phyloP scores from a whole-genome alignment of 257 asterid genomes.

The Ajuga chamaepitys region DNA sequence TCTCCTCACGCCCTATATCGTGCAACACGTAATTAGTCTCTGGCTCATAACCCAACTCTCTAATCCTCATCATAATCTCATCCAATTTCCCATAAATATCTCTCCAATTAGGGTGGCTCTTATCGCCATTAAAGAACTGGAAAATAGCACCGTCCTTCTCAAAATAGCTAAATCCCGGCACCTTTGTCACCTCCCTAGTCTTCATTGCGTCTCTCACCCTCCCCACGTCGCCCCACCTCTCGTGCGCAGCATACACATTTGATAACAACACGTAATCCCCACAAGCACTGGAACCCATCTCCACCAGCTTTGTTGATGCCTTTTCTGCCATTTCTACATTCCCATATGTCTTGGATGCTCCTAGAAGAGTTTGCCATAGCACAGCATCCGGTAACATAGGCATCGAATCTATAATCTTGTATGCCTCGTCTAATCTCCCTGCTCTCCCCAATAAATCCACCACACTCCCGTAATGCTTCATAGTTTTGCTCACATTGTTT shows the following conservation, averaged over 20 bases:
- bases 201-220: constrained; percentile 82
- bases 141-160: constrained; percentile 50
- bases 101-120: constrained; percentile 43
- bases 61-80: constrained; percentile 46
- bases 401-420: constrained; percentile 50
- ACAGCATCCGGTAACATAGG: constrained; percentile 58
- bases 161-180: constrained; percentile 78
- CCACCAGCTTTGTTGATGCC: constrained; percentile 74
- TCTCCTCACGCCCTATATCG: constrained; percentile 85
- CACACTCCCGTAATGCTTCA: constrained; percentile 84
- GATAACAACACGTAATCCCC: constrained; percentile 87
- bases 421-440: constrained; percentile 68
- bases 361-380: constrained; percentile 83
- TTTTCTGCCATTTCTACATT: constrained; percentile 78
- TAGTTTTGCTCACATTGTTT: constrained; percentile 37
- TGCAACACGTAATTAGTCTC: constrained; percentile 80
- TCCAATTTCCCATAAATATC: constrained; percentile 65
- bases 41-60: constrained; percentile 62
- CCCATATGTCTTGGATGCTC: constrained; percentile 71
- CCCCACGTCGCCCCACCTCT: constrained; percentile 80
- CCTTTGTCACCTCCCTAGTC: constrained; percentile 55
- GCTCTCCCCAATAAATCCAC: constrained; percentile 89
- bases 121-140: constrained; percentile 70
- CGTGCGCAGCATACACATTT: constrained; percentile 69
- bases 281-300: constrained; percentile 74